Conservation (phyloP, 2,329 filamentous ascomycete genomes). For the Paracoccidioides brasiliensis region DNA sequence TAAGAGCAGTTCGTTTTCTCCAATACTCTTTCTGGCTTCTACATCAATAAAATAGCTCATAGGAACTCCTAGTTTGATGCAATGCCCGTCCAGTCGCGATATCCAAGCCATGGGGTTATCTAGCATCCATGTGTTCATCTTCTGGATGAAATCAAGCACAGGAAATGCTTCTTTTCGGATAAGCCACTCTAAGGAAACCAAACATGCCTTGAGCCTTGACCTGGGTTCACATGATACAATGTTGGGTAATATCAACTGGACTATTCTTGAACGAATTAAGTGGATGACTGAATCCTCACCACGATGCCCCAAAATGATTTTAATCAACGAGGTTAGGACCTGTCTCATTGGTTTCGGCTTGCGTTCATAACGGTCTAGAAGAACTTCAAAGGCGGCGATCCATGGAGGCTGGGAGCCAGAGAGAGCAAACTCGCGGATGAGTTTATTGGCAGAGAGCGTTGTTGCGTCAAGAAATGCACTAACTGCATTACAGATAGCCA, state of each 20-base stretch:
- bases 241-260: constrained; percentile 21
- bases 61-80: constrained; percentile 19
- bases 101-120: constrained; percentile 21
- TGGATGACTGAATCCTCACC: constrained; percentile 11
- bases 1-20: constrained; percentile 9
- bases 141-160: constrained; percentile 19
- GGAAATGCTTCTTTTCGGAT: constrained; percentile 26
- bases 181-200: constrained; percentile 25
- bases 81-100: constrained; percentile 21
- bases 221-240: constrained; percentile 28
- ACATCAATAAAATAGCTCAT: constrained; percentile 10
- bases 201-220: constrained; percentile 25
- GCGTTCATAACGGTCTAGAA: constrained; percentile 29
- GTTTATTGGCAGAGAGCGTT: constrained; percentile 18
- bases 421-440: constrained; percentile 22
- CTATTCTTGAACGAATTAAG: constrained; percentile 15
- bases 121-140: constrained; percentile 23
- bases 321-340: constrained; percentile 29
- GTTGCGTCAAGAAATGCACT: constrained; percentile 32
- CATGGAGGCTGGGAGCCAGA: constrained; percentile 24
- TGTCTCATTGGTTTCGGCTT: constrained; percentile 35
- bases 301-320: constrained; percentile 20
- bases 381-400: constrained; percentile 29
- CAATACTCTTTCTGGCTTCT: constrained; percentile 4
- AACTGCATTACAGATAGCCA: constrained; percentile 32